Base-by-base conservation (phyloP, 805 yeast genomes). In the Candida sanyiensis region DNA sequence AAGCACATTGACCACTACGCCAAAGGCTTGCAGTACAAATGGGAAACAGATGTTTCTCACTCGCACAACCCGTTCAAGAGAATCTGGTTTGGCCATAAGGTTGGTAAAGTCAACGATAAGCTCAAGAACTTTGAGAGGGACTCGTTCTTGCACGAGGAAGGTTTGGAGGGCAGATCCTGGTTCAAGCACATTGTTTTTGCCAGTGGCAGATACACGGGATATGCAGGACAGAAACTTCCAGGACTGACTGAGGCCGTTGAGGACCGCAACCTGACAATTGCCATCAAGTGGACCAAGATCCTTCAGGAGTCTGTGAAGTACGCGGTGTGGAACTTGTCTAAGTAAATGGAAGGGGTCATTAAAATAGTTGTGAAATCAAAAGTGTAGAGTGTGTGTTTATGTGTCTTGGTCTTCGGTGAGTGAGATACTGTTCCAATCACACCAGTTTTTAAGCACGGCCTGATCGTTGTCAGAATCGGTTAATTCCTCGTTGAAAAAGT, bases 191-290 rank as follows among this genome's bases (percentile, higher is more conserved):
- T 68, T 34, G 66, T 73, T 17, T 75, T 60, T 50, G 74, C 78
- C 2, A 61, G 73, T 44, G 79, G 80, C 3, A 62, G 79, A 49
- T 69, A 70, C 48, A 73, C 78, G 1, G 80, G 80, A 8, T 75
- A 74, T 45, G 69, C 67, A 29, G 78, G 78, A 1, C 77, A 70
- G 48, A 64, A 67, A 18, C 54, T 73, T 19, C 80, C 80, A 7
- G 77, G 74, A 2, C 54, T 75, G 31, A 61, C 62, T 21, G 81
- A 75, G 54, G 72, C 77, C 0, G 50, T 75, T 16, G 80, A 75
- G 46, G 79, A 73, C 47, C 35, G 46, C 0, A 64, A 69, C 39
- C 56, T 61, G n/a, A 49, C 52, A 2, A 59, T 58, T 32, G 44
- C 50, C 29, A 50, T 45, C 22, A 50, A 54, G 35, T 56, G 59